These are phyloP conservation scores for Warburgia ugandensis DNA, from an alignment of 164 flowering plant genomes.

Conservation along the genomic window DNA sequence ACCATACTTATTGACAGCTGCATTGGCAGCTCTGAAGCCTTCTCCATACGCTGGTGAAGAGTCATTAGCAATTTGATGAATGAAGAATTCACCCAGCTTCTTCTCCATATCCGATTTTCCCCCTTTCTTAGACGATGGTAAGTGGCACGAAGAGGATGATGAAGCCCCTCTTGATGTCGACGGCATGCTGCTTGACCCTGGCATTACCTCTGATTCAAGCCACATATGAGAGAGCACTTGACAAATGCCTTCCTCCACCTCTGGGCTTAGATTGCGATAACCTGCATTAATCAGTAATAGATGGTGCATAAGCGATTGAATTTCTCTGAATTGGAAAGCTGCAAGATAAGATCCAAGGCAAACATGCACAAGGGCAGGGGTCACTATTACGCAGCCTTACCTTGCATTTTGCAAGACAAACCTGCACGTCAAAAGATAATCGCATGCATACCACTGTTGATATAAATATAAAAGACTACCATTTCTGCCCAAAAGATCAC, in stretches of 20 bases:
- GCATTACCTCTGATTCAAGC: constrained; percentile 90
- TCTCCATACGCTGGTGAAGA: constrained; percentile 84
- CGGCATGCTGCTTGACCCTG: constrained; percentile 41
- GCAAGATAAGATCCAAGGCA: not conserved
- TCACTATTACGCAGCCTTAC: no score
- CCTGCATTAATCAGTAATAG: constrained; percentile 32
- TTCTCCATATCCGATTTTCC: constrained; percentile 56
- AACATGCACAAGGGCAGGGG: no score
- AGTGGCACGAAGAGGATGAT: constrained; percentile 28
- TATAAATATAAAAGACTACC: no score
- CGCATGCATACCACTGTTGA: no score
- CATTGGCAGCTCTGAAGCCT: constrained; percentile 78
- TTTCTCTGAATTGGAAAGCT: not conserved
- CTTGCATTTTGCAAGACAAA: no score
- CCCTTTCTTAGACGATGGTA: constrained; percentile 59
- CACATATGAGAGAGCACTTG: constrained; percentile 90
- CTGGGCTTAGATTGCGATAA: constrained; percentile 64
- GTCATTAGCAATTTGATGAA: constrained; percentile 84
- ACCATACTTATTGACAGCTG: constrained; percentile 79
- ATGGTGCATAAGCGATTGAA: not conserved
- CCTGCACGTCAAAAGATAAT: no score
- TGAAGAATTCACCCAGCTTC: constrained; percentile 81
- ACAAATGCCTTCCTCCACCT: constrained; percentile 95
- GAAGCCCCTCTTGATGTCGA: constrained; percentile 62
- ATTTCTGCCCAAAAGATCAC: no score